These are phyloP conservation scores for Salmacisia buchloeana DNA, from an alignment of 1,284 basidiomycete species.

Conservation along the genomic window DNA sequence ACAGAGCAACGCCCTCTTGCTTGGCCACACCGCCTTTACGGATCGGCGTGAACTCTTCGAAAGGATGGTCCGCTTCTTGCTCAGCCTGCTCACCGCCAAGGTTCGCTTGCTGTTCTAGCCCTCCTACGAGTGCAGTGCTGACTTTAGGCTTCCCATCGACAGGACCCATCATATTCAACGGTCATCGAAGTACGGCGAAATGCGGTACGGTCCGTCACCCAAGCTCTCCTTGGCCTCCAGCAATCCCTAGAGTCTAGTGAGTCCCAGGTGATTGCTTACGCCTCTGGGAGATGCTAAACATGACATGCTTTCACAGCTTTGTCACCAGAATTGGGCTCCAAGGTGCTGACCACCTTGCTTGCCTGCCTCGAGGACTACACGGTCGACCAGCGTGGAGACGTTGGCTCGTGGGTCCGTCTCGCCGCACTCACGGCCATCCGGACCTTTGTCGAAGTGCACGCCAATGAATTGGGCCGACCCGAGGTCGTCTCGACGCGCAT, in stretches of 20 bases:
- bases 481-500: not conserved
- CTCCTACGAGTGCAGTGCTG: not conserved
- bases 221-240: constrained; percentile 10
- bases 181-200: constrained; percentile 34
- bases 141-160: not conserved
- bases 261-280: not conserved
- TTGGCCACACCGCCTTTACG: constrained; percentile 68
- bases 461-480: not conserved
- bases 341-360: constrained; percentile 50
- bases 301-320: not conserved
- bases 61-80: constrained; percentile 8
- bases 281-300: not conserved
- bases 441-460: constrained; percentile 24
- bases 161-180: constrained; percentile 16
- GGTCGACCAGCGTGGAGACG: constrained; percentile 88
- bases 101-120: not conserved
- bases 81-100: not conserved
- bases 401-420: constrained; percentile 93
- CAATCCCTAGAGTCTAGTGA: constrained; percentile 1
- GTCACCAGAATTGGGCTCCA: constrained; percentile 5
- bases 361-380: constrained; percentile 79
- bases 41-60: constrained; percentile 39
- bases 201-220: constrained; percentile 27
- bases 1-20: constrained; percentile 69
- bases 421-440: constrained; percentile 62